Evolutionary conservation across 108 stramenopile species (phyloP).

Genomic region (Cyclotella baltica): DNA sequence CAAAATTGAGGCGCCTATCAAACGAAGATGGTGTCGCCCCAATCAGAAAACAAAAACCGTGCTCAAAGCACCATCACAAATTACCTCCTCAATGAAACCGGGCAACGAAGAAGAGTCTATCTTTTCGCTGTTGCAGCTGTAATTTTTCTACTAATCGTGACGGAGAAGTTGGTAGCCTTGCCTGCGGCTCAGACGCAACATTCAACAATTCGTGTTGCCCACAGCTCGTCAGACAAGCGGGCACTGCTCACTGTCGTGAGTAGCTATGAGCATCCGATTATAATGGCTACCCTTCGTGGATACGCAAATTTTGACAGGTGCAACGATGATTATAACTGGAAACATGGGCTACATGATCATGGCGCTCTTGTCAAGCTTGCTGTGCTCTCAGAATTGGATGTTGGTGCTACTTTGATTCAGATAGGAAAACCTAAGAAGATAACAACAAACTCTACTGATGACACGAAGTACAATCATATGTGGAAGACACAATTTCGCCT

Average conservation of each 20-base stretch:
- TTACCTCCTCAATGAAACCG: background rate
- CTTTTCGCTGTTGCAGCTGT: background rate
- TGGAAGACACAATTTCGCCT: conserved; percentile 30
- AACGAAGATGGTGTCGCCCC: background rate
- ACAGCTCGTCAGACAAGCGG: background rate
- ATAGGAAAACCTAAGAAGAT: background rate
- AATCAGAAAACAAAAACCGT: background rate
- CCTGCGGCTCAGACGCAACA: background rate
- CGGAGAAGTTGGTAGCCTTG: background rate
- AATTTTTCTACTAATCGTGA: background rate
- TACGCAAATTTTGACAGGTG: conserved; percentile 9
- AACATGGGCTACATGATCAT: background rate
- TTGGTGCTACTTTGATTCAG: background rate
- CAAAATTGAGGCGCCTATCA: too few species aligned
- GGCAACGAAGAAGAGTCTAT: background rate
- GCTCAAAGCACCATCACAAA: background rate
- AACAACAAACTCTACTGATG: background rate
- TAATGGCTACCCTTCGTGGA: conserved; percentile 20
- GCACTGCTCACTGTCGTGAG: conserved; percentile 15
- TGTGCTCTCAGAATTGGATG: background rate
- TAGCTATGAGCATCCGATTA: conserved; percentile 14
- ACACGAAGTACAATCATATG: background rate
- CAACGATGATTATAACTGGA: background rate
- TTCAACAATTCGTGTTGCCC: background rate
- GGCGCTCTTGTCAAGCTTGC: background rate